A percentile compares a stretch with the other conserved stretches of the same genome.
Evolutionary conservation across 441 rosid species (phyloP).

Genomic region (Pelargonium fulgidum): DNA sequence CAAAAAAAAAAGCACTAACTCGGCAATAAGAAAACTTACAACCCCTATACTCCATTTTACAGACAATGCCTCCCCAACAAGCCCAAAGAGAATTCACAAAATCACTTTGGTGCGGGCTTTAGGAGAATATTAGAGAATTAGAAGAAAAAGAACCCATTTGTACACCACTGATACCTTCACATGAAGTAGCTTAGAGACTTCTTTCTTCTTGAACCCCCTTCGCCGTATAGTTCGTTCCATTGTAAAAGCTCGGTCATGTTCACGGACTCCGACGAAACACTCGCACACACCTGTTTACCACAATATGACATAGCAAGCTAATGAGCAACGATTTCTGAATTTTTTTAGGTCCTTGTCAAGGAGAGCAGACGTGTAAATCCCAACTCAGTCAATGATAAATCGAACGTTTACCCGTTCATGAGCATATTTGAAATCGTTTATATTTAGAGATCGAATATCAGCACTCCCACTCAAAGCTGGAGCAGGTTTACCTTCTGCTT

Average conservation of each 20-base stretch:
- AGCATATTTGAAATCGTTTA: slow-evolving; percentile 79
- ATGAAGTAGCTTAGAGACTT: slow-evolving; percentile 85
- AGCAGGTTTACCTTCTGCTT: slow-evolving; percentile 54
- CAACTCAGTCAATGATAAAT: neutral
- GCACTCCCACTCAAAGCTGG: slow-evolving; percentile 67
- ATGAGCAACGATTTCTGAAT: neutral
- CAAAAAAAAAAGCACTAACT: neutral
- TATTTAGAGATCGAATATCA: slow-evolving; percentile 67
- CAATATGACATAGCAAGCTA: neutral
- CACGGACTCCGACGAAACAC: slow-evolving; percentile 84
- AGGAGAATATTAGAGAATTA: neutral
- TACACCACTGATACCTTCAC: slow-evolving; percentile 24
- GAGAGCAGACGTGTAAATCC: neutral
- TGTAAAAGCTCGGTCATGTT: slow-evolving; percentile 91
- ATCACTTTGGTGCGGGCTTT: neutral
- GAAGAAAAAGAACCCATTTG: neutral
- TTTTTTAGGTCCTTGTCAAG: no score
- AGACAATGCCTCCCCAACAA: neutral
- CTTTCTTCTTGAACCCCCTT: slow-evolving; percentile 96
- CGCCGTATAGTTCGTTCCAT: slow-evolving; percentile 96
- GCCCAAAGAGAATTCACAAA: neutral
- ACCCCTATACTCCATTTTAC: neutral
- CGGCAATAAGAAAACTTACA: neutral
- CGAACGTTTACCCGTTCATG: slow-evolving; percentile 77
- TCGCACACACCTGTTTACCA: slow-evolving; percentile 73